phyloP scores from a whole-genome alignment of 768 basidiomycete species.

The Jaapia argillacea region DNA sequence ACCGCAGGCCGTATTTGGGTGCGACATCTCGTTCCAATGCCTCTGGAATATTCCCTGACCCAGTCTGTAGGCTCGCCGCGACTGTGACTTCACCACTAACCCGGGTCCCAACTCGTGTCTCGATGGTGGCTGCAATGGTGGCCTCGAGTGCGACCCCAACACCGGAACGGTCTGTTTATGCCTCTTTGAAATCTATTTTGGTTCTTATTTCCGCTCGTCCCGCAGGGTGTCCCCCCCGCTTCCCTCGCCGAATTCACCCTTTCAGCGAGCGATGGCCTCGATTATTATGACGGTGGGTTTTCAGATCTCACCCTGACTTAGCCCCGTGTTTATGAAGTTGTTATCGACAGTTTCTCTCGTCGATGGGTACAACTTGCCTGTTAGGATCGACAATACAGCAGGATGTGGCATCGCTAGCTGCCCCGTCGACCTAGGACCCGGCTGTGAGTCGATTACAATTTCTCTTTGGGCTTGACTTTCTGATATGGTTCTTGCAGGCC shows the following conservation, averaged over 20 bases:
- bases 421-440: constrained; percentile 12
- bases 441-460: constrained; percentile 7
- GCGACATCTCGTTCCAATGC: too few species aligned
- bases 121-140: constrained; percentile 62
- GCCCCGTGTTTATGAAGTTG: too few species aligned
- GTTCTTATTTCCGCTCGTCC: too few species aligned
- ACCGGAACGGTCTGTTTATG: constrained; percentile 35
- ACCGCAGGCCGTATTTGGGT: constrained; percentile 55
- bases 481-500: constrained; percentile 9
- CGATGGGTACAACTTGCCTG: constrained; percentile 13
- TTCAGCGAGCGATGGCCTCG: constrained; percentile 1
- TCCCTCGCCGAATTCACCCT: constrained; percentile 24
- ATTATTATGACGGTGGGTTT: constrained; percentile 14
- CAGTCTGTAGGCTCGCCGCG: constrained; percentile 31
- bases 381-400: constrained; percentile 10
- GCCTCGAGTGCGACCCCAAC: constrained; percentile 41
- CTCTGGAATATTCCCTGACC: neutral
- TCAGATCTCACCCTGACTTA: too few species aligned
- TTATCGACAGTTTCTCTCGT: constrained; percentile 10
- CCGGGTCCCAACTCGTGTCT: constrained; percentile 49
- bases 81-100: constrained; percentile 50
- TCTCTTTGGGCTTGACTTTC: neutral
- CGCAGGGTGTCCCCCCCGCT: constrained; percentile 21
- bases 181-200: too few species aligned
- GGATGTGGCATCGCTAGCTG: constrained; percentile 16